Conservation (phyloP, 2,329 filamentous ascomycete genomes). For the Thermothelomyces thermophilus region DNA sequence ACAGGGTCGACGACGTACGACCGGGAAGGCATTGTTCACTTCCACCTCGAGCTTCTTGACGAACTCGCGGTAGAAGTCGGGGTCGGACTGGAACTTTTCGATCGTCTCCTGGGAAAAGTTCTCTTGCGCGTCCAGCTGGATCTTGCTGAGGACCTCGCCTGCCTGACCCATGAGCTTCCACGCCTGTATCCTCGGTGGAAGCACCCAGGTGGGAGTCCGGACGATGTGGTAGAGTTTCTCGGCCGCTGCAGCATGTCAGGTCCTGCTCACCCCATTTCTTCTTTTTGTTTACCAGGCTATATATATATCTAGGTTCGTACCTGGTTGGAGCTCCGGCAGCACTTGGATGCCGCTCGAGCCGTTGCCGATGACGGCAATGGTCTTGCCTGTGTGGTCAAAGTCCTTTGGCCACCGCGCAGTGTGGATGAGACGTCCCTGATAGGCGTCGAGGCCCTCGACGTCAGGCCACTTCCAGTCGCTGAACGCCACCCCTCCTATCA, state of each 20-base stretch:
- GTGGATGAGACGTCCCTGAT: constrained; percentile 45
- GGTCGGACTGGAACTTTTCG: constrained; percentile 40
- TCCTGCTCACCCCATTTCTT: neutral
- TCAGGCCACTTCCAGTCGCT: constrained; percentile 50
- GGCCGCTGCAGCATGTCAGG: constrained; percentile 26
- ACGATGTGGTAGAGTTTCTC: constrained; percentile 35
- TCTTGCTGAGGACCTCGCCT: constrained; percentile 31
- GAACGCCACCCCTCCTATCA: too few relatives aligned
- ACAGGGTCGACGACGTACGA: constrained; percentile 31
- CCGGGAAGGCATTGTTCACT: constrained; percentile 37
- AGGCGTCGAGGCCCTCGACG: constrained; percentile 39
- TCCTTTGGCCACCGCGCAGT: constrained; percentile 47
- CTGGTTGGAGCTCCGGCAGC: constrained; percentile 42
- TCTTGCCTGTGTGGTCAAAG: constrained; percentile 44
- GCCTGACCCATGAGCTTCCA: constrained; percentile 36
- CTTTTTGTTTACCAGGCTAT: neutral
- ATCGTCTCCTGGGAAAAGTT: constrained; percentile 40
- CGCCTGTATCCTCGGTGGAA: constrained; percentile 30
- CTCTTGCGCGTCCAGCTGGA: constrained; percentile 38
- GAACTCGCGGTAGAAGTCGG: constrained; percentile 40
- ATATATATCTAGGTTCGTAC: constrained; percentile 30
- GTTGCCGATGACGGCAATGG: constrained; percentile 50
- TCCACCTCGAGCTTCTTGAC: constrained; percentile 42
- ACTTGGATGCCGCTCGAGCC: constrained; percentile 50
- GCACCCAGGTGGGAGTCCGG: constrained; percentile 39